Conservation (phyloP, 306 rosid genomes). For the Trifolium pratense region DNA sequence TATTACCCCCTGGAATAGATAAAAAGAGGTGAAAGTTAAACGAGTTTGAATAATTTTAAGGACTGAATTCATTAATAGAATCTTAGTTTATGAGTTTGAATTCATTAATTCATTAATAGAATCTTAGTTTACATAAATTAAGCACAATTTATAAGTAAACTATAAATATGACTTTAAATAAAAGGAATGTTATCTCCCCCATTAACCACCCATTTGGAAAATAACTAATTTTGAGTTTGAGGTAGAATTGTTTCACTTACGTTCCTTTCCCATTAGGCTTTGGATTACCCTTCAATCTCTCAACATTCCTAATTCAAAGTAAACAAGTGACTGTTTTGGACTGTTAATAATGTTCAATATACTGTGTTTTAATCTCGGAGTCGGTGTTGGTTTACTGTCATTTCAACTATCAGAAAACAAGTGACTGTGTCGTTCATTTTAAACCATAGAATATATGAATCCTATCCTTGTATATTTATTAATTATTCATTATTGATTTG, state of each 20-base stretch:
- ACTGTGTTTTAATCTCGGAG: constrained; percentile 13
- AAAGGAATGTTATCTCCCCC: no score
- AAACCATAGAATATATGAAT: constrained; percentile 1
- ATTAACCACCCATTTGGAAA: no score
- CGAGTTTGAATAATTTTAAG: constrained; percentile 10
- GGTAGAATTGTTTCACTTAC: no score
- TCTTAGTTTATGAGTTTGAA: no score
- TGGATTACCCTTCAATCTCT: no score
- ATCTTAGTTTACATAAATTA: neutral
- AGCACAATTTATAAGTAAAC: constrained; percentile 14
- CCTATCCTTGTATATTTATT: constrained; percentile 34
- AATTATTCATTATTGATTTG: constrained; percentile 35
- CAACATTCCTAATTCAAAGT: no score
- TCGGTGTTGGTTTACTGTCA: constrained; percentile 13
- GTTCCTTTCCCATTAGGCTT: no score
- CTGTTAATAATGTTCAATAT: neutral
- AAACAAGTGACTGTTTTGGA: neutral
- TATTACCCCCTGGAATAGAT: neutral
- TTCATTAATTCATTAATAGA: no score
- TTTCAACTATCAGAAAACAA: neutral
- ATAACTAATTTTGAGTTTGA: no score
- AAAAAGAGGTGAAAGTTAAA: neutral
- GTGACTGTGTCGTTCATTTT: neutral
- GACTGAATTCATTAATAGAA: constrained; percentile 16
- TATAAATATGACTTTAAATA: constrained; percentile 2